phyloP scores from a whole-genome alignment of 805 yeast genomes.

The Hanseniaspora guilliermondii region DNA sequence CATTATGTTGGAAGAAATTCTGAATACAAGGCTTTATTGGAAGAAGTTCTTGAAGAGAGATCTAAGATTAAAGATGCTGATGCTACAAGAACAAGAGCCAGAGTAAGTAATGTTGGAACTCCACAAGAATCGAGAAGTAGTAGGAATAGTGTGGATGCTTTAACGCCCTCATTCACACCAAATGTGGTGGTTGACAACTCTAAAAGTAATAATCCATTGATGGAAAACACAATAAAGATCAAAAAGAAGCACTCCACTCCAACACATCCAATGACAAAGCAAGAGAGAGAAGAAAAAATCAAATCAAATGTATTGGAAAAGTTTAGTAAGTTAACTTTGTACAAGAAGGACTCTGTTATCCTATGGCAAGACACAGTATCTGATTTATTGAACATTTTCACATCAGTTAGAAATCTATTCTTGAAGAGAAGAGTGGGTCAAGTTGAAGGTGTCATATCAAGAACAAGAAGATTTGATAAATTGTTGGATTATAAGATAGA shows the following conservation, averaged over 20 bases:
- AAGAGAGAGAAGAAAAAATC: conserved; percentile 45
- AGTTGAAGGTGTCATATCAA: conserved; percentile 54
- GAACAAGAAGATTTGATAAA: conserved; percentile 48
- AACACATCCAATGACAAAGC: conserved; percentile 32
- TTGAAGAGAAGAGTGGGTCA: conserved; percentile 60
- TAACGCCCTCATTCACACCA: conserved; percentile 10
- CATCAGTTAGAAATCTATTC: conserved; percentile 64
- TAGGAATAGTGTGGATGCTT: background rate
- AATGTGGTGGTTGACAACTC: conserved; percentile 11
- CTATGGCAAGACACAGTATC: conserved; percentile 79
- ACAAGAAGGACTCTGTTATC: conserved; percentile 39
- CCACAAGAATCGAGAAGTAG: background rate
- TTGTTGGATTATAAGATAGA: conserved; percentile 63
- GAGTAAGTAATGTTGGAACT: conserved; percentile 12
- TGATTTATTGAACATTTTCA: conserved; percentile 71
- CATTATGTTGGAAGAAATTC: conserved; percentile 52
- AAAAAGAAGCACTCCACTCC: conserved; percentile 17
- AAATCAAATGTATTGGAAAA: conserved; percentile 45
- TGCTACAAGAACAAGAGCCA: conserved; percentile 18
- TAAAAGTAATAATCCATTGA: conserved; percentile 16
- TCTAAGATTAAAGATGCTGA: conserved; percentile 15
- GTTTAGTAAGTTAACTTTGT: conserved; percentile 41
- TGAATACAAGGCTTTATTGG: conserved; percentile 41
- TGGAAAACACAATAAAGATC: conserved; percentile 25
- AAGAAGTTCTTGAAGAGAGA: conserved; percentile 40